Evolutionary conservation across 345 rosid genomes (phyloP).

Genomic region (Erysimum cheiranthoides): DNA sequence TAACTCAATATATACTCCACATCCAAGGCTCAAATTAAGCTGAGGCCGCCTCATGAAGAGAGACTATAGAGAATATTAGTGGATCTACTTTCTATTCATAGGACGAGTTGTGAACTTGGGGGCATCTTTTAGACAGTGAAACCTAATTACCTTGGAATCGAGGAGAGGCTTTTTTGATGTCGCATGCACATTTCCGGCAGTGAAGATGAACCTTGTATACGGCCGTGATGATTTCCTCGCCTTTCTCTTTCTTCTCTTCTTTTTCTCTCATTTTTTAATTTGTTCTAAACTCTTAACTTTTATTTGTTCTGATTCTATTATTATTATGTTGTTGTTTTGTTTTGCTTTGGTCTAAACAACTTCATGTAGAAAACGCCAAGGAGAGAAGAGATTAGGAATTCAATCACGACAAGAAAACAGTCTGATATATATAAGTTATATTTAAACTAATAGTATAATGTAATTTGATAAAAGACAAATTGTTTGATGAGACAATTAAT

Average conservation of each 20-base stretch:
- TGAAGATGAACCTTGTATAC: constrained; percentile 84
- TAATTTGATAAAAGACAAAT: background rate
- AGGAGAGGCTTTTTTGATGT: constrained; percentile 74
- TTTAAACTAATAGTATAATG: constrained; percentile 15
- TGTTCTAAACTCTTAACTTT: constrained; percentile 5
- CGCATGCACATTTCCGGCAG: constrained; percentile 70
- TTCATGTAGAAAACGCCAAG: constrained; percentile 30
- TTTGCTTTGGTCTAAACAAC: constrained; percentile 37
- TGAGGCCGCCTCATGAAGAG: constrained; percentile 22
- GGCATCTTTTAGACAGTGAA: background rate
- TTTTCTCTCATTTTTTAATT: constrained; percentile 50
- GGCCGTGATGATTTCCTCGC: constrained; percentile 56
- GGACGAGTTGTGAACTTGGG: background rate
- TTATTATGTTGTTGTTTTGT: background rate
- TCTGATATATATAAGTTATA: constrained; percentile 17
- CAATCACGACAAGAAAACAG: constrained; percentile 36
- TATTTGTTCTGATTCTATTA: background rate
- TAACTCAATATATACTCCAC: background rate
- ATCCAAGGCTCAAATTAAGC: constrained; percentile 12
- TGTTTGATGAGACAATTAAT: background rate
- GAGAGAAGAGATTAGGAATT: constrained; percentile 11
- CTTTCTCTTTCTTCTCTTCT: constrained; percentile 50
- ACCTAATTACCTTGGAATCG: constrained; percentile 45
- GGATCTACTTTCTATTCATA: background rate
- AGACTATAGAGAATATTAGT: background rate